Evolutionary conservation across 345 rosid species (phyloP).

Genomic region (Sapria himalayana): DNA sequence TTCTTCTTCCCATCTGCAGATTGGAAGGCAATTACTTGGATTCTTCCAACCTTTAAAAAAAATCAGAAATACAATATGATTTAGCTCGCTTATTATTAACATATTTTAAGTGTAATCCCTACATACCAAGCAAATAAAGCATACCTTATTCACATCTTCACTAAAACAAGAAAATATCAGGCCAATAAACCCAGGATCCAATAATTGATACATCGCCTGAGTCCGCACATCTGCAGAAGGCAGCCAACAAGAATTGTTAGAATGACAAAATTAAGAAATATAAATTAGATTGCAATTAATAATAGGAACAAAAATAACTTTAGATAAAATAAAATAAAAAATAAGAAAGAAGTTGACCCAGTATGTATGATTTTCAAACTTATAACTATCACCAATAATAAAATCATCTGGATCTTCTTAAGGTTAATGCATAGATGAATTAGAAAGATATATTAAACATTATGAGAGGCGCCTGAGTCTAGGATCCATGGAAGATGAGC

Average conservation of each 20-base stretch:
- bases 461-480: too few species aligned
- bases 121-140: constrained; percentile 5
- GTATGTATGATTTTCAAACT: too few species aligned
- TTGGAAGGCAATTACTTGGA: constrained; percentile 95
- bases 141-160: constrained; percentile 76
- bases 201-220: constrained; percentile 95
- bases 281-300: constrained; percentile 3
- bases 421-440: too few species aligned
- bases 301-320: neutral
- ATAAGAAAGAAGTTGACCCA: neutral
- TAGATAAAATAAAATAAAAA: too few species aligned
- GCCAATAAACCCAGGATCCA: constrained; percentile 91
- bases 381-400: too few species aligned
- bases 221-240: constrained; percentile 76
- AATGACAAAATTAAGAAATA: too few species aligned
- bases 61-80: constrained; percentile 1
- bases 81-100: too few species aligned
- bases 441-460: too few species aligned
- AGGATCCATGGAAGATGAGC: too few species aligned
- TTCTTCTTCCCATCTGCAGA: constrained; percentile 72
- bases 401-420: too few species aligned
- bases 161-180: constrained; percentile 88
- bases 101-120: neutral
- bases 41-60: constrained; percentile 80
- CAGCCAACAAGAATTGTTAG: constrained; percentile 6